These are phyloP conservation scores for Anthoceros angustus DNA, from an alignment of 225 moss, liverwort and hornwort genomes.

Conservation along the genomic window DNA sequence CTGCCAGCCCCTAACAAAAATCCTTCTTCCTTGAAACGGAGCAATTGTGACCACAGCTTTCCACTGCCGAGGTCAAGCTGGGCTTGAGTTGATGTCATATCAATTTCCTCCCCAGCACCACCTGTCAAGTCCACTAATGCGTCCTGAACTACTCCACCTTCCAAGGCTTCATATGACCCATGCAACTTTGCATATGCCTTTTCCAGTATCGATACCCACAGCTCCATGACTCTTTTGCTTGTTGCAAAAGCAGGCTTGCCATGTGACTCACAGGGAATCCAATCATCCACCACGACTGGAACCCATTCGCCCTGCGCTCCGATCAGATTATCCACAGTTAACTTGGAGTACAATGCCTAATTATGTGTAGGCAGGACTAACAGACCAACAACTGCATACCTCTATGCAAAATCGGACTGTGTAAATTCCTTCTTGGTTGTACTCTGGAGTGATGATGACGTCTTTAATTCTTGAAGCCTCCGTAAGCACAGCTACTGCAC, in stretches of 20 bases:
- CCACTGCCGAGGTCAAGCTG: conserved; percentile 97
- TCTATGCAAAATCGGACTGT: conserved; percentile 96
- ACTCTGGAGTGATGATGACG: conserved; percentile 94
- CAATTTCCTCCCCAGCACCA: conserved; percentile 97
- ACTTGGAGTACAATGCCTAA: neutral
- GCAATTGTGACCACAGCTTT: conserved; percentile 83
- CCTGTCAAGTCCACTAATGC: conserved; percentile 95
- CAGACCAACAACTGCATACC: conserved; percentile 18
- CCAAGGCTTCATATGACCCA: conserved; percentile 90
- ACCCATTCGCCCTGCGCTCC: conserved; percentile 89
- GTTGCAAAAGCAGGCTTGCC: conserved; percentile 98
- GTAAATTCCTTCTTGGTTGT: conserved; percentile 94
- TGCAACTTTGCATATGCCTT: conserved; percentile 98
- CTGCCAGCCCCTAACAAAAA: conserved; percentile 95
- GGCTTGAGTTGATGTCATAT: conserved; percentile 58
- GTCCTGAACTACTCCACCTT: conserved; percentile 97
- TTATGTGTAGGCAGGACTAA: neutral
- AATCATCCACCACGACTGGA: conserved; percentile 94
- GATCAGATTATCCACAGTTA: neutral
- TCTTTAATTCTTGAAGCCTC: conserved; percentile 87
- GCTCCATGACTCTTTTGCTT: conserved; percentile 76
- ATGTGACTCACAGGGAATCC: conserved; percentile 90
- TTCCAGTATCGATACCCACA: conserved; percentile 96
- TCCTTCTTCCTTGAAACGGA: conserved; percentile 95
- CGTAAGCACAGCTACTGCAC: conserved; percentile 92